Base-by-base conservation (phyloP, 2,329 filamentous ascomycete genomes). In the Didymella lethalis region DNA sequence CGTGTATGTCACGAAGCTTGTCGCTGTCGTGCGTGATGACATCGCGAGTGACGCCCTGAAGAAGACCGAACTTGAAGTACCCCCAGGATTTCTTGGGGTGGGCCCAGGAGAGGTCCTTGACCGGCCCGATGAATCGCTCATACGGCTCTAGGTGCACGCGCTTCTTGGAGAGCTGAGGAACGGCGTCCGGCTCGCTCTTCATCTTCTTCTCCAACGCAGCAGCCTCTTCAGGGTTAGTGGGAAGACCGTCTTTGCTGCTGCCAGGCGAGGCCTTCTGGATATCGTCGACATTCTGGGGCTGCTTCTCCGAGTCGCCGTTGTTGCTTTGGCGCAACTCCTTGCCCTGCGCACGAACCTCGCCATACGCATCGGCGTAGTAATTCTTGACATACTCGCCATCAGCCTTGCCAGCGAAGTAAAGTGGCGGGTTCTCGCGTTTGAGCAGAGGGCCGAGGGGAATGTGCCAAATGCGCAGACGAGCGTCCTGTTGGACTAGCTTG, bases 41-140 rank as follows among this genome's bases (percentile, higher is more conserved):
- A 62, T 82, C 79, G 32, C 76, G 74, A 7, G 75, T 79, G 8
- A 81, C 77, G 53, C 64, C 69, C 48, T 78, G 77, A 7, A 80
- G 79, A 57, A 85, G 74, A 8, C 73, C 70, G 29, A 76, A 80
- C 61, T 83, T 83, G 48, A 71, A 62, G 46, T 78, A 80, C 7
- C 78, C 79, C 50, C 64, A 75, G 59, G 71, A 67, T 45, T 67
- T 71, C 32, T 67, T 62, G 12, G 75, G 73, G 56, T 75, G 68
- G 32, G 36, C 34, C 61, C 71, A 67, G n/a, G 73, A 66, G 14
- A 77, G 63, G 20, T 73, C 62, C 31, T 64, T 68, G 14, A 75
- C 68, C 16, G 81, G 78, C 25, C 62, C 66, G 36, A 78, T 70
- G 50, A 70, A 78, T 31, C 69, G 66, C 28, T 71, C 70, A 41